Percentiles rank a stretch among this genome's conserved stretches.
These are phyloP conservation scores for Fraxinus velutina DNA, from an alignment of 305 asterid genomes.

Conservation along the genomic window DNA sequence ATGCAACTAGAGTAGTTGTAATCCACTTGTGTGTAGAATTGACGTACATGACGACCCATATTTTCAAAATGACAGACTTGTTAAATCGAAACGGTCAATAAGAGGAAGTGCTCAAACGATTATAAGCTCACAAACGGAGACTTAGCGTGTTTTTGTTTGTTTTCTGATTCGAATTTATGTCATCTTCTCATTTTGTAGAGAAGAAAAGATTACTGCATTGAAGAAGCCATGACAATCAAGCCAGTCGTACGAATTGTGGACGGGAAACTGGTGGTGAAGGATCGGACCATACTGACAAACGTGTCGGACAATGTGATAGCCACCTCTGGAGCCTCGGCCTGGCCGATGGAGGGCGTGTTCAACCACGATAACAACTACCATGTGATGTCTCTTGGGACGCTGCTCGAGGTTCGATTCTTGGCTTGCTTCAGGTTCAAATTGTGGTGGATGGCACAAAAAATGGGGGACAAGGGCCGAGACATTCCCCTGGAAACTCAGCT, in stretches of 20 bases:
- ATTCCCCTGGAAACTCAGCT: constrained; percentile 85
- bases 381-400: constrained; percentile 58
- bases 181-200: constrained; percentile 17
- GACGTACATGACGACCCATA: neutral
- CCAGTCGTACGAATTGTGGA: constrained; percentile 57
- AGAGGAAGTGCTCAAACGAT: neutral
- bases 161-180: neutral
- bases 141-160: neutral
- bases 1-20: neutral
- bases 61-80: neutral
- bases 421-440: constrained; percentile 45
- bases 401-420: constrained; percentile 61
- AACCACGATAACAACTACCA: constrained; percentile 60
- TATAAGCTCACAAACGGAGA: neutral
- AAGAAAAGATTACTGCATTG: constrained; percentile 11
- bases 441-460: constrained; percentile 52
- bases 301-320: constrained; percentile 68
- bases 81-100: neutral
- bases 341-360: constrained; percentile 60
- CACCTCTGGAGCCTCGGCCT: constrained; percentile 53
- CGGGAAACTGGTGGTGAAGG: constrained; percentile 63
- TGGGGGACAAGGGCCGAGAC: constrained; percentile 77
- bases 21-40: neutral
- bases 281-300: constrained; percentile 46
- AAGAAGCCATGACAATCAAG: constrained; percentile 59